These are phyloP conservation scores for Backusella circina DNA, from an alignment of 192 early-diverging fungal species.

Conservation along the genomic window DNA sequence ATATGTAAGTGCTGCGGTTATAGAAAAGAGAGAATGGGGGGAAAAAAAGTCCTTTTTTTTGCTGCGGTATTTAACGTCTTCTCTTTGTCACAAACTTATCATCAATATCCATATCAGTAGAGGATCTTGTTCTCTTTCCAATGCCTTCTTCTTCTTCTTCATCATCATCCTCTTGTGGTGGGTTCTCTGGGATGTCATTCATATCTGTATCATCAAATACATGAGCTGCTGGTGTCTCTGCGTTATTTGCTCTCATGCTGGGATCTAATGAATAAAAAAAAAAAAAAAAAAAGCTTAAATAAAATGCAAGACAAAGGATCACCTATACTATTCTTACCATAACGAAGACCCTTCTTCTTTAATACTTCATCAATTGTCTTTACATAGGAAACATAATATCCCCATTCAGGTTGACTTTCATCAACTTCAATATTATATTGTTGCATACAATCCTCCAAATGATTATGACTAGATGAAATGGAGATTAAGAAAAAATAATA, in stretches of 20 bases:
- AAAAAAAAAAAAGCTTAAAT: background rate
- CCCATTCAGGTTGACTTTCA: slow-evolving; percentile 34
- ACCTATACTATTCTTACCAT: slow-evolving; percentile 11
- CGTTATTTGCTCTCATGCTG: slow-evolving; percentile 3
- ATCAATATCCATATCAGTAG: slow-evolving; percentile 7
- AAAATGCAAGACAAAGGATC: background rate
- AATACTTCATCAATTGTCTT: slow-evolving; percentile 38
- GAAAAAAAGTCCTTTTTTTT: background rate
- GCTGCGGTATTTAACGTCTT: background rate
- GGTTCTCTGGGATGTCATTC: background rate
- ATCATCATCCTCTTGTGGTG: background rate
- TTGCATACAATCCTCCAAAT: slow-evolving; percentile 32
- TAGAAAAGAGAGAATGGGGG: too few relatives aligned
- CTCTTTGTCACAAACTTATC: background rate
- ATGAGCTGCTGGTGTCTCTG: slow-evolving; percentile 9
- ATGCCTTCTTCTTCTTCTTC: background rate
- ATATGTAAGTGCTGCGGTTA: background rate
- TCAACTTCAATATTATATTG: slow-evolving; percentile 14
- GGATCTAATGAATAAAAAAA: background rate
- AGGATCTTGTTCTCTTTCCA: background rate
- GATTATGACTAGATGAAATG: slow-evolving; percentile 24
- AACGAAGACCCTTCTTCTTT: slow-evolving; percentile 36
- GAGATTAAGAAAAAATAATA: background rate
- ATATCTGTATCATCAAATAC: slow-evolving; percentile 1
- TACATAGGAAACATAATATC: slow-evolving; percentile 37